Evolutionary conservation across 2,329 filamentous ascomycete species (phyloP), one percentile per base, ranked within the genome.

Genomic region (Aureobasidium pullulans): DNA sequence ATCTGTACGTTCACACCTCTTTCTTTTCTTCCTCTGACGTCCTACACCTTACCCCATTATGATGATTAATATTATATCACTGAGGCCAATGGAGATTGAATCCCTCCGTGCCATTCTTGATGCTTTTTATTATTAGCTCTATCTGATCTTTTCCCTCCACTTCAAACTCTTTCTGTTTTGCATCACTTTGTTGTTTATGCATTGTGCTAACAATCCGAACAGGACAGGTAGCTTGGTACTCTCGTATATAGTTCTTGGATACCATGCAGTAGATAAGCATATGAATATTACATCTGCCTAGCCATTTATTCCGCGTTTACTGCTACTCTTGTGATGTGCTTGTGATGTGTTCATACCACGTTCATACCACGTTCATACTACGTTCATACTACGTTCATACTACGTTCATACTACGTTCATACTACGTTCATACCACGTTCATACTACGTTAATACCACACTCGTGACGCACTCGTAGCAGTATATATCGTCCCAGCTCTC

Each of bases 31-130:
- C 2, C 7, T 23, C 13, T 7, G 9, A 2, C 2, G 7, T 29
- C 6, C 32, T 23, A 40, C 36, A n/a, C 6, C 2, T 9, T 6
- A 5, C 6, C 16, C 10, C 23, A 2, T 40, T 10, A 52, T 52
- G 49, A 52, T 52, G 49, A 52, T 52, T 32, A 32, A 52, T 52
- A 31, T 42, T 31, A 40, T 34, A 50, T 40, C 6, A 9, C 49
- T 52, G 49, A 52, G 49, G 49, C 49, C 40, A 52, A 29, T 36
- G 49, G 49, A 52, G 49, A 52, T 52, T 52, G 49, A 52, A 52
- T 52, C 49, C 49, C 49, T 52, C 49, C 49, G 40, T 52, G 49
- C 28, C 49, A 40, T 23, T 36, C 13, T 31, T 39, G 49, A 52
- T 52, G 23, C 42, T 42, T 42, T 40, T 19, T 52, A 42, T 52